phyloP scores from a whole-genome alignment of 2,329 filamentous ascomycete genomes.

The Atkinsonella texensis region DNA sequence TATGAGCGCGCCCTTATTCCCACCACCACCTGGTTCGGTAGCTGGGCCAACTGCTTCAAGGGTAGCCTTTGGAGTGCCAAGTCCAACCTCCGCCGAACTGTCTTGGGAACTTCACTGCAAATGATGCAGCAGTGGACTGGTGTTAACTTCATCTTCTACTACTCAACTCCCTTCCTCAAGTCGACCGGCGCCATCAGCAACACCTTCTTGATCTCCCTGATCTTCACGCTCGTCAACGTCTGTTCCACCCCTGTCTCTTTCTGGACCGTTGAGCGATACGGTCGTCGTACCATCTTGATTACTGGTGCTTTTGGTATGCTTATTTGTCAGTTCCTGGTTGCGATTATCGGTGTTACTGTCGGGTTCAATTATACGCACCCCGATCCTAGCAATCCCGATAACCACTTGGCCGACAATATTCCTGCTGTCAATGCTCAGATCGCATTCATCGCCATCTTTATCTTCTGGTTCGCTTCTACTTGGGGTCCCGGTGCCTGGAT shows the following conservation, averaged over 20 bases:
- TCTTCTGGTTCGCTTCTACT: slow-evolving; percentile 83
- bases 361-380: slow-evolving; percentile 39
- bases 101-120: slow-evolving; percentile 61
- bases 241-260: slow-evolving; percentile 77
- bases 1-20: slow-evolving; percentile 65
- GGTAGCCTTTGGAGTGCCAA: slow-evolving; percentile 50
- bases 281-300: slow-evolving; percentile 70
- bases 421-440: slow-evolving; percentile 59
- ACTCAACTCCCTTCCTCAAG: slow-evolving; percentile 74
- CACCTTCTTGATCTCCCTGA: slow-evolving; percentile 70
- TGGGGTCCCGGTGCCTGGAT: slow-evolving; percentile 78
- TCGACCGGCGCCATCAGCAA: slow-evolving; percentile 64
- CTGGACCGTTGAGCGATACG: slow-evolving; percentile 71
- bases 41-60: slow-evolving; percentile 58
- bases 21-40: slow-evolving; percentile 48
- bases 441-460: slow-evolving; percentile 82
- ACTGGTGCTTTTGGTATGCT: slow-evolving; percentile 73
- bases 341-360: slow-evolving; percentile 56
- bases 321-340: slow-evolving; percentile 77
- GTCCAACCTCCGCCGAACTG: slow-evolving; percentile 58
- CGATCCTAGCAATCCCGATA: slow-evolving; percentile 28
- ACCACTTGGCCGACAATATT: slow-evolving; percentile 37
- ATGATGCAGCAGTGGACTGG: slow-evolving; percentile 80
- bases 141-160: slow-evolving; percentile 91
- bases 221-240: slow-evolving; percentile 84